phyloP scores from a whole-genome alignment of 805 yeast species.

The Wickerhamiella spandovensis region DNA sequence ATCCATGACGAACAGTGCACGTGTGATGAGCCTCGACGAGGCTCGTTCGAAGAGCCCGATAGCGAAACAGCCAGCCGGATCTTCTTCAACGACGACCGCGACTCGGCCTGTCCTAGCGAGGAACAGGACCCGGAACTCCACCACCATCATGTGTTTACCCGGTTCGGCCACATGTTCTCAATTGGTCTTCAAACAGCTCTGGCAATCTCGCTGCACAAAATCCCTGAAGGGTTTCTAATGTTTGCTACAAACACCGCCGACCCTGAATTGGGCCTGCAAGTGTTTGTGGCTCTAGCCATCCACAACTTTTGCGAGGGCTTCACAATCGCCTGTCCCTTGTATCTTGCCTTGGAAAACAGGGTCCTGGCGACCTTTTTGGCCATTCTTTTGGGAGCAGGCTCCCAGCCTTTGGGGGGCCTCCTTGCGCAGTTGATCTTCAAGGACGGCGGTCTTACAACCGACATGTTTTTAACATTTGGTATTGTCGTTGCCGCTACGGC shows the following conservation, averaged over 20 bases:
- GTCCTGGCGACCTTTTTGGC: constrained; percentile 50
- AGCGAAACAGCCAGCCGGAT: not conserved
- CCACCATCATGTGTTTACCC: constrained; percentile 70
- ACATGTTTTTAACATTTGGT: constrained; percentile 38
- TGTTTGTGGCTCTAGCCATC: constrained; percentile 70
- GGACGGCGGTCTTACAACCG: constrained; percentile 25
- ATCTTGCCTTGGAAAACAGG: constrained; percentile 55
- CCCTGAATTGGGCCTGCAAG: constrained; percentile 58
- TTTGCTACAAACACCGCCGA: constrained; percentile 62
- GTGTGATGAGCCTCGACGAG: not conserved
- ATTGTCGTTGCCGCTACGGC: constrained; percentile 57
- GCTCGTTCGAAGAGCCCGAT: not conserved
- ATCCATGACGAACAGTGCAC: not conserved
- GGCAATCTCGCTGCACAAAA: constrained; percentile 77
- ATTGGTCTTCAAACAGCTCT: constrained; percentile 84
- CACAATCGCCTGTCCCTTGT: constrained; percentile 82
- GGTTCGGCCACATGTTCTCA: constrained; percentile 61
- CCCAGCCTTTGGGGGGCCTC: constrained; percentile 85
- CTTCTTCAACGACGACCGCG: constrained; percentile 6
- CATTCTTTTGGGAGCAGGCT: constrained; percentile 60
- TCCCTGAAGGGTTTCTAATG: constrained; percentile 91
- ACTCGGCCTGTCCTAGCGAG: constrained; percentile 20
- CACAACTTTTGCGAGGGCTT: constrained; percentile 94
- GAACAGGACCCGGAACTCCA: constrained; percentile 30
- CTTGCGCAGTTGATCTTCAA: constrained; percentile 43